These are phyloP conservation scores for Populus euphratica DNA, from an alignment of 345 rosid species.

Conservation along the genomic window DNA sequence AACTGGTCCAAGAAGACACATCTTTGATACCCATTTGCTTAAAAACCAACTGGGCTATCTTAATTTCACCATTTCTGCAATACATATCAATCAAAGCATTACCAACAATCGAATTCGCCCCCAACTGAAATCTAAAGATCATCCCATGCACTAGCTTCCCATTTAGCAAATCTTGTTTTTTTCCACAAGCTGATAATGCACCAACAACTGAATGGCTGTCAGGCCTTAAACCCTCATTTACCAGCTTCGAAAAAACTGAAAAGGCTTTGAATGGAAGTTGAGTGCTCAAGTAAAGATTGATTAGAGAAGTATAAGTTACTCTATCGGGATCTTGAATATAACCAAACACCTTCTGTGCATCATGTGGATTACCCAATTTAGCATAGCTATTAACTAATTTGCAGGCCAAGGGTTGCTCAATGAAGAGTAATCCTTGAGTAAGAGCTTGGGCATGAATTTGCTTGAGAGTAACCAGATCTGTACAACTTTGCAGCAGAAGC, in stretches of 20 bases:
- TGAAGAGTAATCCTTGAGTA: slow-evolving; percentile 5
- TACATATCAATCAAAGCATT: slow-evolving; percentile 39
- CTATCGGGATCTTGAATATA: slow-evolving; percentile 23
- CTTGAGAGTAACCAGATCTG: background rate
- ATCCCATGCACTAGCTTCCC: slow-evolving; percentile 27
- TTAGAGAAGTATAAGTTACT: slow-evolving; percentile 24
- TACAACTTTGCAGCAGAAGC: background rate
- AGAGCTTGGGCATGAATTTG: slow-evolving; percentile 23
- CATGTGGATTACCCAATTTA: slow-evolving; percentile 5
- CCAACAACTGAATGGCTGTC: slow-evolving; percentile 24
- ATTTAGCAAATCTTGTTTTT: slow-evolving; percentile 1
- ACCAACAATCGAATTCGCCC: slow-evolving; percentile 20
- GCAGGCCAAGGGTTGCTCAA: slow-evolving; percentile 14
- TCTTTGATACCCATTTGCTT: slow-evolving; percentile 16
- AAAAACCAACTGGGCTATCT: slow-evolving; percentile 21
- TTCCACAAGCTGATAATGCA: slow-evolving; percentile 28
- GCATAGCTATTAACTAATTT: slow-evolving; percentile 15
- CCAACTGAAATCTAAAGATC: slow-evolving; percentile 15
- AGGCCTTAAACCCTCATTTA: slow-evolving; percentile 19
- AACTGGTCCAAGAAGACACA: background rate
- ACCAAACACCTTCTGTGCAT: slow-evolving; percentile 13
- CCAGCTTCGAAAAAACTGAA: slow-evolving; percentile 16
- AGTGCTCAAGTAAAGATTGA: slow-evolving; percentile 7
- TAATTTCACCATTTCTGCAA: slow-evolving; percentile 19
- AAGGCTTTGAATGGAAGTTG: slow-evolving; percentile 10